These are phyloP conservation scores for Nakaseomyces nivariensis DNA, from an alignment of 1,139 yeast species.

Conservation along the genomic window DNA sequence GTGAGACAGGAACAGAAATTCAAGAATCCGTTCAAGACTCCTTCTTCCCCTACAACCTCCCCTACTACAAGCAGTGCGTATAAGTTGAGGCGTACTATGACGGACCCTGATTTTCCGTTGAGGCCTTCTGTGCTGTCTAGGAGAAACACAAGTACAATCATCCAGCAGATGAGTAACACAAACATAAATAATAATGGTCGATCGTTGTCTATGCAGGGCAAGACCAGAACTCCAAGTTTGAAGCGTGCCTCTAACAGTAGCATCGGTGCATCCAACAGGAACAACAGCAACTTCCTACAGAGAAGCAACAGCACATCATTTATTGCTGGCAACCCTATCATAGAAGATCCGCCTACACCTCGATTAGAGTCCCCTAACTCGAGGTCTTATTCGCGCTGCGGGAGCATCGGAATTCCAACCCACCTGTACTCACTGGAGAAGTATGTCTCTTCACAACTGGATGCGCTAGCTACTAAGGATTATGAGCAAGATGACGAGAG, in stretches of 20 bases:
- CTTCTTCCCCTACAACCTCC: neutral
- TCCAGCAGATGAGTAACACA: neutral
- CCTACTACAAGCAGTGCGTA: neutral
- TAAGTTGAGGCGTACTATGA: neutral
- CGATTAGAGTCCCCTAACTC: neutral
- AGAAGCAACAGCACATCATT: slow-evolving; percentile 1
- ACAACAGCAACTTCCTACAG: neutral
- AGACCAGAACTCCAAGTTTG: neutral
- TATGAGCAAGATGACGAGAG: neutral
- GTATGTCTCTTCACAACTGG: slow-evolving; percentile 23
- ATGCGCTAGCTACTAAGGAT: slow-evolving; percentile 14
- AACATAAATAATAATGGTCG: neutral
- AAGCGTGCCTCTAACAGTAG: neutral
- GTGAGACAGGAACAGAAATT: neutral
- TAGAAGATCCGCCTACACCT: neutral
- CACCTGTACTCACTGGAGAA: slow-evolving; percentile 26
- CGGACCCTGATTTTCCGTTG: neutral
- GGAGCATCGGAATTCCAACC: slow-evolving; percentile 20
- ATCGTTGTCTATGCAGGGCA: neutral
- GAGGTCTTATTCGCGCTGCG: neutral
- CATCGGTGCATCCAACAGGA: neutral
- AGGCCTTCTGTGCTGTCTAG: slow-evolving; percentile 2
- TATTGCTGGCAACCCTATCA: neutral
- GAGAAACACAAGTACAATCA: neutral
- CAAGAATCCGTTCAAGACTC: neutral